phyloP scores from a whole-genome alignment of 495 filamentous ascomycete genomes.

The Rhypophila decipiens region DNA sequence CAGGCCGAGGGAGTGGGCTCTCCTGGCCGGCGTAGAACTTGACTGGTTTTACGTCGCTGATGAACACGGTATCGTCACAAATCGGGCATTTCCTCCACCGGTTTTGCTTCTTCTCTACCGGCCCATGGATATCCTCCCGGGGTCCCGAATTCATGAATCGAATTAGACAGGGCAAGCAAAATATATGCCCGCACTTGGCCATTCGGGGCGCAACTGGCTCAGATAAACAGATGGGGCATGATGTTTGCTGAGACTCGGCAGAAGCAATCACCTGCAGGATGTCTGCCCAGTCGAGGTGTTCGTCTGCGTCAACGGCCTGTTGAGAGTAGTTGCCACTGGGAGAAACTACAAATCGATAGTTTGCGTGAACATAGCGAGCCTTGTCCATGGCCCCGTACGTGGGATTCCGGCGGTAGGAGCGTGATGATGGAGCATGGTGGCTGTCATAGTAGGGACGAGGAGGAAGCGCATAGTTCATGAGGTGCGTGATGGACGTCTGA shows the following conservation, averaged over 20 bases:
- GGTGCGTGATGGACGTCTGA: conserved; percentile 92
- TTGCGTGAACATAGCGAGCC: conserved; percentile 90
- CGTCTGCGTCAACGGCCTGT: conserved; percentile 81
- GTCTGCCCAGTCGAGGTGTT: conserved; percentile 83
- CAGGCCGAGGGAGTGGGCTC: conserved; percentile 67
- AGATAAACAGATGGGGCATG: conserved; percentile 90
- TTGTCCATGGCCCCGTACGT: conserved; percentile 88
- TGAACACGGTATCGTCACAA: conserved; percentile 83
- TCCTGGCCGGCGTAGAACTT: conserved; percentile 90
- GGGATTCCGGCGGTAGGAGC: conserved; percentile 53
- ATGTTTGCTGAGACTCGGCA: conserved; percentile 75
- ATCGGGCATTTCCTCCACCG: conserved; percentile 95
- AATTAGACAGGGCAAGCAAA: conserved; percentile 88
- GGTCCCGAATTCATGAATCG: conserved; percentile 90
- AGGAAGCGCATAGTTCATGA: conserved; percentile 85
- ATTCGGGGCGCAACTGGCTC: conserved; percentile 90
- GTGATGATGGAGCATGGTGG: conserved; percentile 44
- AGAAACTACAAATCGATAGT: conserved; percentile 93
- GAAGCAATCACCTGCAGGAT: conserved; percentile 90
- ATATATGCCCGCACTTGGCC: conserved; percentile 97
- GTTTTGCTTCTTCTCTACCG: conserved; percentile 53
- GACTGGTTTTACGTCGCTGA: conserved; percentile 83
- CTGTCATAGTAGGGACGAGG: conserved; percentile 60
- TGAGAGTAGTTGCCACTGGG: conserved; percentile 71
- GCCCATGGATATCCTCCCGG: conserved; percentile 51